Evolutionary conservation across 805 yeast genomes (phyloP).

Genomic region (Candida sphagnicola): DNA sequence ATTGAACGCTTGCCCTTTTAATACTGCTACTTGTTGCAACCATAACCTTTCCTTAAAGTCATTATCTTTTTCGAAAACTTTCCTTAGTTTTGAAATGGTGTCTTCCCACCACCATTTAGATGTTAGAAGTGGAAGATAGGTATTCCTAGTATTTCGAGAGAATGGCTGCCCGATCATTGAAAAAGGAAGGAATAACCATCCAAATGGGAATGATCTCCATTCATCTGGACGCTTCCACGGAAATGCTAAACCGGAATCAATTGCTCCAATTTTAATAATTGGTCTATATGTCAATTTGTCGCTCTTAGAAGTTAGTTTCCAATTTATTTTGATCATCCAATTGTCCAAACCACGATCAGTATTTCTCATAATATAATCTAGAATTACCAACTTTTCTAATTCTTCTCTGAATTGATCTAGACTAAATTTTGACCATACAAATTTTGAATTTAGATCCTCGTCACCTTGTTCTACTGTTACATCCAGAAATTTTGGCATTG

Average conservation of each 20-base stretch:
- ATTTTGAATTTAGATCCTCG: conserved; percentile 17
- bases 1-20: conserved; percentile 77
- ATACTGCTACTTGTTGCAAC: conserved; percentile 61
- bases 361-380: conserved; percentile 70
- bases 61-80: conserved; percentile 49
- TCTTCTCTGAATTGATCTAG: conserved; percentile 54
- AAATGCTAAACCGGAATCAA: conserved; percentile 69
- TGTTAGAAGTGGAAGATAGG: conserved; percentile 55
- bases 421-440: conserved; percentile 51
- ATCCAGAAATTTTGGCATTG: conserved; percentile 18
- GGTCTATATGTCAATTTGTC: conserved; percentile 25
- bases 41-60: conserved; percentile 67
- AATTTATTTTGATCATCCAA: conserved; percentile 68
- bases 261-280: conserved; percentile 57
- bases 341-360: conserved; percentile 74
- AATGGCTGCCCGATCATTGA: conserved; percentile 67
- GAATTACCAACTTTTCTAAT: conserved; percentile 63
- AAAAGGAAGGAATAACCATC: conserved; percentile 69
- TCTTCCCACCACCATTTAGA: conserved; percentile 71
- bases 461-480: conserved; percentile 12
- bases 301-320: conserved; percentile 19
- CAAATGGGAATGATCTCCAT: conserved; percentile 76
- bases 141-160: conserved; percentile 49
- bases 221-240: conserved; percentile 85
- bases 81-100: conserved; percentile 42